Evolutionary conservation across 352 stramenopile species (phyloP).

Genomic region (Globisporangium mamillatum): DNA sequence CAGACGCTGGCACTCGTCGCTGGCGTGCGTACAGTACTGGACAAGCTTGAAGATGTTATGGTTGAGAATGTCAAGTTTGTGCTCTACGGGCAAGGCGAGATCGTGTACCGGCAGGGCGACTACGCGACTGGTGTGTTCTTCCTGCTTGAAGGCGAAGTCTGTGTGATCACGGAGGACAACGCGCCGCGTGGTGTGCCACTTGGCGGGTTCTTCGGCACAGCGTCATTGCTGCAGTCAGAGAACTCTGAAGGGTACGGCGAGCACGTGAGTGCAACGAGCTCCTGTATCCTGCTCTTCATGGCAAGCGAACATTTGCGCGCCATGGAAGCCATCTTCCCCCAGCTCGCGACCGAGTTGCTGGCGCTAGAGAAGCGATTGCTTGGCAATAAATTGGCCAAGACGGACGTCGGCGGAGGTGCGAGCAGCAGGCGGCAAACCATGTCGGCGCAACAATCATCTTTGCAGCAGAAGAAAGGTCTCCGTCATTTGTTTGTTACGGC

Average conservation of each 20-base stretch:
- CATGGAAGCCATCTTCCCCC: constrained; percentile 26
- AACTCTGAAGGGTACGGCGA: constrained; percentile 24
- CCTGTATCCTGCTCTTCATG: constrained; percentile 33
- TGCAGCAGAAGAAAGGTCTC: not conserved
- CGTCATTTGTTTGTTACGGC: not conserved
- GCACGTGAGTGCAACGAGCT: constrained; percentile 26
- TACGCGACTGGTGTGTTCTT: constrained; percentile 32
- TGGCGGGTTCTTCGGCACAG: constrained; percentile 35
- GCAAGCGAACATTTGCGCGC: constrained; percentile 20
- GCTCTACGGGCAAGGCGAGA: constrained; percentile 37
- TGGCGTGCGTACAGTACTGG: constrained; percentile 16
- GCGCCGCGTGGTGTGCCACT: constrained; percentile 14
- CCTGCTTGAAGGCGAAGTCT: constrained; percentile 24
- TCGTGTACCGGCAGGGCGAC: constrained; percentile 34
- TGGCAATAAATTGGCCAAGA: constrained; percentile 25
- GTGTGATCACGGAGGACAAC: not conserved
- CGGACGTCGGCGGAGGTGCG: not conserved
- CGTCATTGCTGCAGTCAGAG: constrained; percentile 16
- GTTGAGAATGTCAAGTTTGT: constrained; percentile 39
- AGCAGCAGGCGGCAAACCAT: not conserved
- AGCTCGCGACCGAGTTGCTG: constrained; percentile 16
- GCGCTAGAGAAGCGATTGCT: constrained; percentile 25
- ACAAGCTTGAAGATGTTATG: constrained; percentile 34
- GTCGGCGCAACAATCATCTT: not conserved
- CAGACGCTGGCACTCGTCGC: constrained; percentile 29